Evolutionary conservation across 331 rosid genomes (phyloP), one percentile per base, ranked within the genome.

Genomic region (Prunus yedoensis): DNA sequence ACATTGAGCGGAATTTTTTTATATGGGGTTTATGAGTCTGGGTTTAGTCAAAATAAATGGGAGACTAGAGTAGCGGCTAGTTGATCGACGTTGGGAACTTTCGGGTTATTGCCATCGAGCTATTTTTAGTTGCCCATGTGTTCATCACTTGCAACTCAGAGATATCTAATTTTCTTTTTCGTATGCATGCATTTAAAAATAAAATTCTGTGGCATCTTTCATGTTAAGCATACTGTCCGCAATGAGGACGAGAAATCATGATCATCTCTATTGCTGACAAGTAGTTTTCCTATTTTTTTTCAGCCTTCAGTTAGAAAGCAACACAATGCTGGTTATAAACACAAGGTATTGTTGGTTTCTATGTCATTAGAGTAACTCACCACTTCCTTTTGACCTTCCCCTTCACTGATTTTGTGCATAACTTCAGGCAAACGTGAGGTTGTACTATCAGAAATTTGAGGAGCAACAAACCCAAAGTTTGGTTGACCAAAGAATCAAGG

Each of bases 301-400:
- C 91, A 94, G 99, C 97, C 99, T 66, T 94, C 97, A 10, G 97
- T 94, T 10, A 88, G 99, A 84, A 94, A 92, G 83, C 99, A 94
- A 81, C 99, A 94, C 73, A 94, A 94, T 77, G 94, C 99, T 25
- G 97, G 99, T 68, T 94, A 94, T 82, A 94, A 94, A 41, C 98
- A 94, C 76, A 94, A 94, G 98, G 98, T 91, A 80, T 69, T 4
- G 10, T 7, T 21, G 11, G 30, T 16, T 74, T 25, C 2, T 77
- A 18, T 50, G 53, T 2, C 8, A 2, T 14, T 58, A 27, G 12
- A 15, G 21, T 60, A 3, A 17, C 21, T 41, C 14, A 76, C 46
- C 6, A 49, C 5, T 46, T 49, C 28, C 21, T 17, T n/a, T 65
- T 8, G 5, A n/a, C 28, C 0, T 71, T 70, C 1, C 25, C 28